Evolutionary conservation across 2,329 filamentous ascomycete species (phyloP).

Genomic region (Penicillium sp.): DNA sequence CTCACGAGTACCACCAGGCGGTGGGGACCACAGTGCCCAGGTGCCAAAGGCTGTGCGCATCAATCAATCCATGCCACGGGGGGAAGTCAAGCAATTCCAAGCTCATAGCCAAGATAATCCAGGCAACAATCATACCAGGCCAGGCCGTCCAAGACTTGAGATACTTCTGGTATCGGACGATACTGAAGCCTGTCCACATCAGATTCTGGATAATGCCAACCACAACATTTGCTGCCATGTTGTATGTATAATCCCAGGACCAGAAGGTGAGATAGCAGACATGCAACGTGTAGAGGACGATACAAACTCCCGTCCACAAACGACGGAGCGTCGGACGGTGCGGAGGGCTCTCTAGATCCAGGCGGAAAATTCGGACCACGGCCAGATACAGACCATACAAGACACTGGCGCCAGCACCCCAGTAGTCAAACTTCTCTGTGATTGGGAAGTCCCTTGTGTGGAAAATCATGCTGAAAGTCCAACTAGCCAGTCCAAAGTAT

Average conservation of each 20-base stretch:
- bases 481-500: slow-evolving; percentile 79
- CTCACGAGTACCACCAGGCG: slow-evolving; percentile 92
- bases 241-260: slow-evolving; percentile 94
- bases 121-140: slow-evolving; percentile 89
- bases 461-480: slow-evolving; percentile 89
- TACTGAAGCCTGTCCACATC: slow-evolving; percentile 85
- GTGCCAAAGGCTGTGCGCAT: slow-evolving; percentile 97
- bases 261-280: slow-evolving; percentile 83
- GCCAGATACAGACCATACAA: slow-evolving; percentile 91
- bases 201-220: slow-evolving; percentile 79
- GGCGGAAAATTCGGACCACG: slow-evolving; percentile 77
- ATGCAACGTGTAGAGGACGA: slow-evolving; percentile 72
- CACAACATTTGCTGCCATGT: slow-evolving; percentile 92
- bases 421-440: slow-evolving; percentile 96
- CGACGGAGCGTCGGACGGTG: slow-evolving; percentile 62
- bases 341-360: slow-evolving; percentile 64
- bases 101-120: slow-evolving; percentile 92
- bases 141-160: slow-evolving; percentile 80
- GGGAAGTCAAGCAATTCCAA: slow-evolving; percentile 94
- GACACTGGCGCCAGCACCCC: slow-evolving; percentile 86
- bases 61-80: slow-evolving; percentile 77
- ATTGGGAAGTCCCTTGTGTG: slow-evolving; percentile 83
- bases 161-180: slow-evolving; percentile 71
- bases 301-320: slow-evolving; percentile 76
- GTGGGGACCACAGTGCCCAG: slow-evolving; percentile 87